A percentile compares a stretch with the other conserved stretches of the same genome.
These are phyloP conservation scores for Uronychia binucleata DNA, from an alignment of 73 alveolate genomes.

Conservation along the genomic window DNA sequence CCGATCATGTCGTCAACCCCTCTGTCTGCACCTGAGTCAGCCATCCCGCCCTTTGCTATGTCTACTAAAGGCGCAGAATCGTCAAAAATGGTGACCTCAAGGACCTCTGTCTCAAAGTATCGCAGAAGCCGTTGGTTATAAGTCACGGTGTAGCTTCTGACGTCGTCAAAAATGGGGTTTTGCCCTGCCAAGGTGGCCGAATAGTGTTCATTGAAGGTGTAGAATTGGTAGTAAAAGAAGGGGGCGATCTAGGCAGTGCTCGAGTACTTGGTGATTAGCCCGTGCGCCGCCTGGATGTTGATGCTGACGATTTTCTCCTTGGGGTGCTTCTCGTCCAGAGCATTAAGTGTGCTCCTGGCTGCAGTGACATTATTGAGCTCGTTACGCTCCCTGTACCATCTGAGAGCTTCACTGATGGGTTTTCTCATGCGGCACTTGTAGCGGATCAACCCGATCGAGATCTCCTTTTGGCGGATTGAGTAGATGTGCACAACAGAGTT, in stretches of 20 bases:
- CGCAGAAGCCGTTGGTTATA: constrained; percentile 66
- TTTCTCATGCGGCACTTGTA: constrained; percentile 96
- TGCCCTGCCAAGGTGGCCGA: constrained; percentile 75
- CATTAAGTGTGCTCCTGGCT: constrained; percentile 2
- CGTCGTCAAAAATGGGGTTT: constrained; percentile 87
- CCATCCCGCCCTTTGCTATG: neutral
- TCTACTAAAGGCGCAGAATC: constrained; percentile 35
- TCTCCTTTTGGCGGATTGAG: neutral
- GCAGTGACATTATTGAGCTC: constrained; percentile 55
- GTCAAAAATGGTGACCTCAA: constrained; percentile 45
- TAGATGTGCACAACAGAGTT: constrained; percentile 10
- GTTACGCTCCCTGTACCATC: constrained; percentile 81
- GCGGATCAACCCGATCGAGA: constrained; percentile 53
- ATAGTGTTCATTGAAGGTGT: constrained; percentile 77
- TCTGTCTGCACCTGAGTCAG: constrained; percentile 1
- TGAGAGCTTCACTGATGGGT: constrained; percentile 84
- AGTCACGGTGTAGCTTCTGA: constrained; percentile 58
- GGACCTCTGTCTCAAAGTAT: constrained; percentile 60
- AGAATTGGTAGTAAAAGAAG: constrained; percentile 88
- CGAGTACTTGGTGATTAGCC: constrained; percentile 22
- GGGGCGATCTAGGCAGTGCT: constrained; percentile 60
- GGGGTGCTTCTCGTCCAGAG: constrained; percentile 1
- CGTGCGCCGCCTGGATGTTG: constrained; percentile 2
- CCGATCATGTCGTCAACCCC: constrained; percentile 46
- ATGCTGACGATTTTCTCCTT: neutral